Base-by-base conservation (phyloP, 371 early-diverging fungal genomes). In the Mortierella sp. region DNA sequence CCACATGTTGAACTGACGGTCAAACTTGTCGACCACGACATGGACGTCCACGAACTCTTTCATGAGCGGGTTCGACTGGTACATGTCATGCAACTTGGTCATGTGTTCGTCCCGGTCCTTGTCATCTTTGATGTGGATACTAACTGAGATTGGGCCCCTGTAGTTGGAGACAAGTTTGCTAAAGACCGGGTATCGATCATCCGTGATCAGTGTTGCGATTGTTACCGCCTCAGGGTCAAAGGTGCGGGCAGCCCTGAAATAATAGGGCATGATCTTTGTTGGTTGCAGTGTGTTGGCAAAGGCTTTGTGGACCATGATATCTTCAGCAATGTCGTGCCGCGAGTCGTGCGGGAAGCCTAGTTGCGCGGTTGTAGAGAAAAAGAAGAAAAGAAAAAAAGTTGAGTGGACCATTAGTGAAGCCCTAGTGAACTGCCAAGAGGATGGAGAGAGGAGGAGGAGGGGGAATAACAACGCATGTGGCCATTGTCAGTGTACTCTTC, bases 1-100 rank as follows among this genome's bases (percentile, higher is more conserved):
- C 90, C 90, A 90, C 85, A 86, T 82, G 51, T 90, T 90, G 80
- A 90, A 90, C 67, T 90, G 89, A 12, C 89, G 81, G 30, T 87
- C 87, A 72, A 84, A 90, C 54, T 74, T 82, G 67, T 90, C 90
- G 1, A 86, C 68, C 26, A 90, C 81, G 3, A 90, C 68, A 70
- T 90, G 90, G 10, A 88, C 72, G 66, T 90, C 90, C 19, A 89
- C 88, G 63, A 81, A 87, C 21, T 81, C 70, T 45, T 76, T 69
- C 78, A 90, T 80, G 28, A 82, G 79, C 21, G 82, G 82, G 59
- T 87, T 86, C 6, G 74, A 61, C 18, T 71, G 55, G 67, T 83
- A 85, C 34, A 85, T 71, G 24, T 82, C 79, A 24, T 81, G 78
- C 12, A 90, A 66, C 42, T 85, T 82, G 13, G 70, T 69, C n/a